Percentiles rank a stretch among this genome's conserved stretches.
Evolutionary conservation across 768 basidiomycete species (phyloP).

Genomic region (Tulasnella sp.): DNA sequence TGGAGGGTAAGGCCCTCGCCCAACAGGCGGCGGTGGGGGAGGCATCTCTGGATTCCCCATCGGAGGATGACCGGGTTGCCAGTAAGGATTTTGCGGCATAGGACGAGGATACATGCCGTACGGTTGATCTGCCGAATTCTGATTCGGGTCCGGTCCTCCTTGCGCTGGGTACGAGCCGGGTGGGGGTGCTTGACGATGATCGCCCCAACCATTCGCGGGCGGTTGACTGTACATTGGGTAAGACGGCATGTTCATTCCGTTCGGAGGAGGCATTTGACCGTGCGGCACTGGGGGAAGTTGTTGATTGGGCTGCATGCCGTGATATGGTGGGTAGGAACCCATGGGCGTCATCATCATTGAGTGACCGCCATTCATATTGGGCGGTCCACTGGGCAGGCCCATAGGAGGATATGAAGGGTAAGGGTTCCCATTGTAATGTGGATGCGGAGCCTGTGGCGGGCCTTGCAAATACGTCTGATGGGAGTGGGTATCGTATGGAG

Average conservation of each 20-base stretch:
- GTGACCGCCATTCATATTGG: not conserved
- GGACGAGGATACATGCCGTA: not conserved
- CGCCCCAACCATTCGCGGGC: conserved; percentile 17
- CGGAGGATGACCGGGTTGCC: conserved; percentile 19
- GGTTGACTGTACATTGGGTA: conserved; percentile 25
- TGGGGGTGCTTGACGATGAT: conserved; percentile 17
- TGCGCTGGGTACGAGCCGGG: not conserved
- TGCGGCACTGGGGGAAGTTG: conserved; percentile 24
- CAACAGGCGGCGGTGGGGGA: conserved; percentile 17
- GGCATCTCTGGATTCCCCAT: conserved; percentile 12
- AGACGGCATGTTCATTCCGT: conserved; percentile 18
- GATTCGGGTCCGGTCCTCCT: not conserved
- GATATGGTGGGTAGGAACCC: not conserved
- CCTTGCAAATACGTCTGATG: not conserved
- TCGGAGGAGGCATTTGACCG: conserved; percentile 9
- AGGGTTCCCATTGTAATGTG: not conserved
- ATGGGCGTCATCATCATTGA: not conserved
- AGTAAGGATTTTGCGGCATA: conserved; percentile 18
- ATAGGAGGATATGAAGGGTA: not conserved
- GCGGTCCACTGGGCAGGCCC: not conserved
- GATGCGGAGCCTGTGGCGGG: not conserved
- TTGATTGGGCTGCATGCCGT: not conserved
- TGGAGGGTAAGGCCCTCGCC: conserved; percentile 4
- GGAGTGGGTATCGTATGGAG: not conserved
- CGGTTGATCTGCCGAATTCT: not conserved